Evolutionary conservation across 257 asterid species (phyloP).

Genomic region (Nicotiana noctiflora): DNA sequence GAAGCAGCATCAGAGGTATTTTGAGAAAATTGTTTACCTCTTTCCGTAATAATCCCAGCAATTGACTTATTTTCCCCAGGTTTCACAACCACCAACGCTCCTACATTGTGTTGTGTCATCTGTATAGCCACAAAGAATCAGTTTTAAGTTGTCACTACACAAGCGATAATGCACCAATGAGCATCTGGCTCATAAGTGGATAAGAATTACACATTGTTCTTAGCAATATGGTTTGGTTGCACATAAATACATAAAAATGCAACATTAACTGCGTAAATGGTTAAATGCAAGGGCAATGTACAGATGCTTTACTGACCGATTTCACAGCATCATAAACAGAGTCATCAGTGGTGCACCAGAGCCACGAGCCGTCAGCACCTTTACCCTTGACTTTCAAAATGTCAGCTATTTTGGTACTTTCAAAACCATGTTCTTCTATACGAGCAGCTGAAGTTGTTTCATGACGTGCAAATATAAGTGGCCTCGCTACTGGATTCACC

Average conservation of each 20-base stretch:
- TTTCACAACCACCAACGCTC: slow-evolving; percentile 95
- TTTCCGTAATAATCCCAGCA: slow-evolving; percentile 74
- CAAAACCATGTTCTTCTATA: slow-evolving; percentile 96
- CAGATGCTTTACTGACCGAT: slow-evolving; percentile 42
- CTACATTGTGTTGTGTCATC: slow-evolving; percentile 99
- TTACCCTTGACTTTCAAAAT: slow-evolving; percentile 68
- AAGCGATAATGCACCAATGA: not conserved
- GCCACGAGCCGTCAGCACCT: slow-evolving; percentile 96
- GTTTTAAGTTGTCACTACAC: not conserved
- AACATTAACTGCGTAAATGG: not conserved
- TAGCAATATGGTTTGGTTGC: not conserved
- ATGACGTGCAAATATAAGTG: slow-evolving; percentile 39
- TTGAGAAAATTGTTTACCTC: slow-evolving; percentile 26
- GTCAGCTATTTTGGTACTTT: slow-evolving; percentile 78
- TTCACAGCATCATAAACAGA: slow-evolving; percentile 91
- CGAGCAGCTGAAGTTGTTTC: slow-evolving; percentile 76
- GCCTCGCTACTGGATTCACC: slow-evolving; percentile 35
- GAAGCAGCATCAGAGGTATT: not conserved
- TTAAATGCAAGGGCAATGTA: not conserved
- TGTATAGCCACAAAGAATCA: slow-evolving; percentile 19
- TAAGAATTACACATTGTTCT: not conserved
- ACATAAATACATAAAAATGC: not conserved
- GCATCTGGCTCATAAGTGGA: not conserved
- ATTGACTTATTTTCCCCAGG: slow-evolving; percentile 71
- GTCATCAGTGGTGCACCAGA: slow-evolving; percentile 97